These are phyloP conservation scores for Kuraishia ogatae DNA, from an alignment of 805 yeast species.

Conservation along the genomic window DNA sequence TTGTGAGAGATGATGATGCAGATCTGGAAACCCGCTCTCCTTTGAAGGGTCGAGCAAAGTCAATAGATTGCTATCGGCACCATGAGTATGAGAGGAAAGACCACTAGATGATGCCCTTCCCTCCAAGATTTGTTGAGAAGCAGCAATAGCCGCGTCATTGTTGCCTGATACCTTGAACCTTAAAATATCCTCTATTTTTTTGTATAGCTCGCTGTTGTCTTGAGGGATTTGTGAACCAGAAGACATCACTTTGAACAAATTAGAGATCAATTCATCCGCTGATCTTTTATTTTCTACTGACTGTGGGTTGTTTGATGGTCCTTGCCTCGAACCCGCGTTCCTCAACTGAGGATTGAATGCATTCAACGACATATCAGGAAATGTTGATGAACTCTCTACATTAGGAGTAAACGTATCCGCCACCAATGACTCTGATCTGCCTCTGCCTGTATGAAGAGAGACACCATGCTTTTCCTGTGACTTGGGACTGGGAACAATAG, in stretches of 20 bases:
- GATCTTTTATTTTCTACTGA: not conserved
- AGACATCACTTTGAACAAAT: not conserved
- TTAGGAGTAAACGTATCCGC: not conserved
- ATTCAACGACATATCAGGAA: slow-evolving; percentile 3
- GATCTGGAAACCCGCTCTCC: not conserved
- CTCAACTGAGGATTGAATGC: not conserved
- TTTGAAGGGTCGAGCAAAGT: not conserved
- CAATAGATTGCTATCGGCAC: not conserved
- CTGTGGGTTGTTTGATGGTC: too few species aligned
- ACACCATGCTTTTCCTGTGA: not conserved
- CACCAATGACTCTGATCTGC: not conserved
- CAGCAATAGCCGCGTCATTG: not conserved
- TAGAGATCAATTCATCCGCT: not conserved
- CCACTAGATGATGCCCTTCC: not conserved
- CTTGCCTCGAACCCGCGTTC: not conserved
- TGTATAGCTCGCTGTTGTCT: not conserved
- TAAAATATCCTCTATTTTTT: not conserved
- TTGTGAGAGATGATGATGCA: not conserved
- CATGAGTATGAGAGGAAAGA: not conserved
- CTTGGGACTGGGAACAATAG: slow-evolving; percentile 5
- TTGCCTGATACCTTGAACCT: not conserved
- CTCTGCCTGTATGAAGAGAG: not conserved
- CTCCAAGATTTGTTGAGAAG: not conserved
- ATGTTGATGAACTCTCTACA: not conserved
- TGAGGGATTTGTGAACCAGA: not conserved